Base-by-base conservation (phyloP, 805 yeast species). In the Ogataea glucozyma region DNA sequence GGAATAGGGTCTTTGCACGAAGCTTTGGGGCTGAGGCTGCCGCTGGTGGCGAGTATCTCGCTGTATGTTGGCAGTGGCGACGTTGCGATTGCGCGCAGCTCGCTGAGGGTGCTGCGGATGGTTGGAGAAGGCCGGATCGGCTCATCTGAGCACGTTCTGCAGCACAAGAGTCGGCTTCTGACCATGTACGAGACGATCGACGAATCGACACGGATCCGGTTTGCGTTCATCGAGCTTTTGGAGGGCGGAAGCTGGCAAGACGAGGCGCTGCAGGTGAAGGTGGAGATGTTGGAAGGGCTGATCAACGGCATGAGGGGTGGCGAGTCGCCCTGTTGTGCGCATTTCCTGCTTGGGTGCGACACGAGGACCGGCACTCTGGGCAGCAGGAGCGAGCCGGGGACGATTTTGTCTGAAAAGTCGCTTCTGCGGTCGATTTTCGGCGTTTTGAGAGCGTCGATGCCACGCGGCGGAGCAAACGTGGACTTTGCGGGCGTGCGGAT, bases 331-430 rank as follows among this genome's bases (percentile, higher is more conserved):
- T 73, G 83, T 0, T 72, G 85, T 1, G 68, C 91, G 1, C 97
- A 89, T 58, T 82, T 83, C 52, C 60, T 91, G 7, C 70, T 91
- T 1, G 98, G 98, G 0, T 88, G 81, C 61, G 80, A 78, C 54
- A 65, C 51, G 46, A 64, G 53, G 39, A 69, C 74, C n/a, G 65
- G 81, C 16, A 61, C 76, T 0, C 60, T 81, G n/a, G 79, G 80
- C 3, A 48, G 61, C 2, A 70, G 72, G 12, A 47, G 58, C 3
- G 58, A 69, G 1, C 57, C 66, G 1, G 79, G 88, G 0, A 78
- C 79, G 18, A 73, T 83, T 39, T 64, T 64, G 2, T 75, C 87
- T 0, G 69, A 65, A 0, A 68, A 71, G 12, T 82, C 89, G 2
- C 60, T 85, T 7, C 70, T 90, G 33, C 71, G 68, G 22, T 68